Evolutionary conservation across 2,329 filamentous ascomycete genomes (phyloP).

Genomic region (Aspergillus hortae): DNA sequence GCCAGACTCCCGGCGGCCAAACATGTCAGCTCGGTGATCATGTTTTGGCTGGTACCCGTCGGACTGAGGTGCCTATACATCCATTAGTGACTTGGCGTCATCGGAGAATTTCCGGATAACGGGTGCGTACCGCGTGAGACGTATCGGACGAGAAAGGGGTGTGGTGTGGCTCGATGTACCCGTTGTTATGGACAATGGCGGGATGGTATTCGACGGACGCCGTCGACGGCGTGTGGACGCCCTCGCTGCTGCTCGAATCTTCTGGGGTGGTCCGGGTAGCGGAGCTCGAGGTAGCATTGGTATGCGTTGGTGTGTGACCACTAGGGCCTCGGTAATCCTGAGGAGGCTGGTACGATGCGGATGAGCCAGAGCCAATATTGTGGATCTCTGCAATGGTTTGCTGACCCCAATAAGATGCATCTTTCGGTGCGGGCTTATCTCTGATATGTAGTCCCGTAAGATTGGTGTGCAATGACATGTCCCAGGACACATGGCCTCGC

Average conservation of each 20-base stretch:
- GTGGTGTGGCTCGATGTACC: constrained; percentile 44
- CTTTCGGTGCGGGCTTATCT: constrained; percentile 33
- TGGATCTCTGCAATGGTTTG: constrained; percentile 43
- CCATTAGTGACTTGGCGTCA: constrained; percentile 26
- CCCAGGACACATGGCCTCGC: constrained; percentile 47
- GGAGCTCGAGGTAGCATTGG: constrained; percentile 24
- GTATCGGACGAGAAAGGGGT: constrained; percentile 32
- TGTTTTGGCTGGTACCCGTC: constrained; percentile 28
- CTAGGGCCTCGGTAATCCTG: constrained; percentile 25
- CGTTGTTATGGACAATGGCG: constrained; percentile 47
- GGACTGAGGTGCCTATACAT: constrained; percentile 29
- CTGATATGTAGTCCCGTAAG: constrained; percentile 43
- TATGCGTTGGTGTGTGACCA: constrained; percentile 20
- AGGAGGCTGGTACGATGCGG: constrained; percentile 31
- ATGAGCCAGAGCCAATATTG: constrained; percentile 33
- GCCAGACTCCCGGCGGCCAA: constrained; percentile 30
- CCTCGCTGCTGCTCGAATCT: constrained; percentile 49
- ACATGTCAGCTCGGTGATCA: constrained; percentile 26
- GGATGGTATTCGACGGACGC: constrained; percentile 47
- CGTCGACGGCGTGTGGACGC: constrained; percentile 46
- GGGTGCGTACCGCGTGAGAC: constrained; percentile 39
- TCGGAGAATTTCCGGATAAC: constrained; percentile 21
- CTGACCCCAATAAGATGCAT: constrained; percentile 42
- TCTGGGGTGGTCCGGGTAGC: constrained; percentile 43
- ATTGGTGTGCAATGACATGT: constrained; percentile 44